Evolutionary conservation across 148 eudicot genomes (phyloP), one percentile per base, ranked within the genome.

Genomic region (Vaccinium corymbosum): DNA sequence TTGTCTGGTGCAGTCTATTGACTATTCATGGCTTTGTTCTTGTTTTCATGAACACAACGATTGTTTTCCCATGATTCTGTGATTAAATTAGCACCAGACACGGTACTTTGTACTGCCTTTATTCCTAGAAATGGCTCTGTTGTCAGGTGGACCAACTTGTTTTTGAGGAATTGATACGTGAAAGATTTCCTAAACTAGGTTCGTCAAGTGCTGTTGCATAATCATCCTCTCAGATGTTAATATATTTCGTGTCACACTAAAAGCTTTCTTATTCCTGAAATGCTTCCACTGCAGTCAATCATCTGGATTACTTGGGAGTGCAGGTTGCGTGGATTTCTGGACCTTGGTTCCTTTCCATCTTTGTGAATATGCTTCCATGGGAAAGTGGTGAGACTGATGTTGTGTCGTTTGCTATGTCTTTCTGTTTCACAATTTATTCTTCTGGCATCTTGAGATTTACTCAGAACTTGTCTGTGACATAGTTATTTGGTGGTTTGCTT

Each of bases 271-370:
- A 88, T 82, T 53, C 25, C 59, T 78, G 74, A 85, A 7, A 78
- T 87, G 71, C 81, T 84, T 87, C 48, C 83, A 77, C 81, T 90
- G 92, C 94, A 96, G 98, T 94, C 87, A 93, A 92, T 85, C 98
- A 96, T 89, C 91, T 96, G 79, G 98, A 96, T 90, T 93, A 88
- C 92, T 89, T 96, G 89, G 98, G 98, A 82, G 94, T 96, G 84
- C 89, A 96, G 89, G 98, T 94, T 86, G 90, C 95, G 85, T 96
- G 98, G 98, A 84, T 96, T 74, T 91, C 95, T 81, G 93, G 91
- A 82, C 94, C 98, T 35, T 96, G 98, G 98, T 96, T 96, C 90
- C 94, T 96, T 71, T 92, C 98, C 81, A 92, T 96, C 72, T 96
- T 93, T 84, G 91, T 91, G 73, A 94, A 96, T 90, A 91, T 91